Base-by-base conservation (phyloP, 1,284 basidiomycete genomes). In the Puccinia novopanici region DNA sequence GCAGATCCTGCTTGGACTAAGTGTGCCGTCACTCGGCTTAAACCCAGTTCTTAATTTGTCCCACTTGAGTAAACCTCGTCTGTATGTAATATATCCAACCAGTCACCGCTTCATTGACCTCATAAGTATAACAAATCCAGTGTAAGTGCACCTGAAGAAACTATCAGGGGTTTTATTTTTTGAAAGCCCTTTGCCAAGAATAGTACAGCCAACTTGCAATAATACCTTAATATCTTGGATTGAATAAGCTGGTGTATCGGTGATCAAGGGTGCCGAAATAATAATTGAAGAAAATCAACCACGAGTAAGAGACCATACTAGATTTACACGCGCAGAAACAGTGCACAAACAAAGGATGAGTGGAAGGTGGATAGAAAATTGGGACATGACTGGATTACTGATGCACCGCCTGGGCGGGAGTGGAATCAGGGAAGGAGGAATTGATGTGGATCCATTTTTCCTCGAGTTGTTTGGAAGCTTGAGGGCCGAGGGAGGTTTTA, bases 1-100 rank as follows among this genome's bases (percentile, higher is more conserved):
- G 57, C 24, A n/a, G 52, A 75, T 75, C 24, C 73, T n/a, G 30
- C n/a, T 22, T 75, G 73, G 73, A 52, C 73, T 45, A 75, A 75
- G 50, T 75, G 55, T 75, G 52, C 73, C 10, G 59, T 65, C 22
- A 75, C 48, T 27, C 57, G 59, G 8, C 72, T 74, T 1, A 37
- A 19, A 6, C 27, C 70, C 4, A 52, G 27, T 37, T 54, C 63
- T 67, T 67, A n/a, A 67, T 67, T 67, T 54, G 13, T 54, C 22
- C n/a, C n/a, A 10, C 22, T 52, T 12, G 10, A n/a, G 42, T 45
- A 67, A 45, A 67, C 5, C 0, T 22, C 13, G 6, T 4, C 15
- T 19, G 8, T 37, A 59, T 59, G 59, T 63, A 63, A 40, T 40
- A 40, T 40, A 63, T 63, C 40, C 59, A 34, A 22, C 24, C 59